Conservation (phyloP, 192 early-diverging fungal genomes). For the Thamnidium elegans region DNA sequence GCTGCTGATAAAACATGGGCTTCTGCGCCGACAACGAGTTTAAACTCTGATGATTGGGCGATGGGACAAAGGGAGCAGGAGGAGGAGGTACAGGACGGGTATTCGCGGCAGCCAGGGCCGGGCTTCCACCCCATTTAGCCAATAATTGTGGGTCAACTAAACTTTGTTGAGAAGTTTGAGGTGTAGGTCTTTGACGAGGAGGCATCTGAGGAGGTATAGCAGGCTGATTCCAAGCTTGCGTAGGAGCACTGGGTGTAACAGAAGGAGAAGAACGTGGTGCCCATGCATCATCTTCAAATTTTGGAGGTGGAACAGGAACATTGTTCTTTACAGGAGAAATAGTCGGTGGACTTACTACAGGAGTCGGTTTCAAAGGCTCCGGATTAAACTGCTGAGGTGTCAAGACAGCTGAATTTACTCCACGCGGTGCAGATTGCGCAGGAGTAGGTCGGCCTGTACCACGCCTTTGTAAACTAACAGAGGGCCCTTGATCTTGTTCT, state of each 20-base stretch:
- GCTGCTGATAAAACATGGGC: conserved; percentile 7
- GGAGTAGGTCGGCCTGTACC: conserved; percentile 49
- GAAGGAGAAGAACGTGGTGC: conserved; percentile 35
- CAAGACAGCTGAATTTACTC: conserved; percentile 36
- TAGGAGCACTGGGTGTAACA: not conserved
- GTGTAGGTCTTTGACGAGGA: not conserved
- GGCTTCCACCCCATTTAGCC: conserved; percentile 29
- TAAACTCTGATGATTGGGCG: not conserved
- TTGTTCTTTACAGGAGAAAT: conserved; percentile 17
- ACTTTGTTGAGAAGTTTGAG: not conserved
- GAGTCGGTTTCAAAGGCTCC: conserved; percentile 29
- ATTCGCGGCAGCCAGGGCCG: conserved; percentile 17
- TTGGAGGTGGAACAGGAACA: conserved; percentile 8
- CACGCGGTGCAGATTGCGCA: conserved; percentile 44
- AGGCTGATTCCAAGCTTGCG: not conserved
- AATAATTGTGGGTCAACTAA: conserved; percentile 8
- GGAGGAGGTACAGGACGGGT: conserved; percentile 9
- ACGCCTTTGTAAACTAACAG: conserved; percentile 17
- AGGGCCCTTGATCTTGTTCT: conserved; percentile 55
- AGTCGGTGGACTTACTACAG: conserved; percentile 29
- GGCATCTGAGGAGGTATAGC: conserved; percentile 1
- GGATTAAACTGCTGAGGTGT: conserved; percentile 6
- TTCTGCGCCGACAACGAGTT: not conserved
- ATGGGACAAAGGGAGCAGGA: not conserved
- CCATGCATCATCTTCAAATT: conserved; percentile 60